Evolutionary conservation across 2,329 filamentous ascomycete genomes (phyloP).

Genomic region (Ophiostoma sp.): DNA sequence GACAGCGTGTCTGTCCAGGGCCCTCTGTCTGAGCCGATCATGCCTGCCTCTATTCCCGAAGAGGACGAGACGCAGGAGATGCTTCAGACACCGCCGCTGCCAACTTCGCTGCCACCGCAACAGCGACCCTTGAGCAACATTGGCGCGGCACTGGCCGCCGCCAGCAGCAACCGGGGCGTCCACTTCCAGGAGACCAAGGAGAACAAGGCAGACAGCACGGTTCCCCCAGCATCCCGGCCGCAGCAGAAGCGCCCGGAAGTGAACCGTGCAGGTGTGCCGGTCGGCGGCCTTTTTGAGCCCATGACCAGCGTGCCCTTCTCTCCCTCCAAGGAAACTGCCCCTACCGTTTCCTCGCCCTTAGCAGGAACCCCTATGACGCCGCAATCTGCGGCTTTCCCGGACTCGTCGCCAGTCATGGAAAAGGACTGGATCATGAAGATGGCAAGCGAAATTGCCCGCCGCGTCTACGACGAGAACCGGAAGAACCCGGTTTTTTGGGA

Average conservation of each 20-base stretch:
- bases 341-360: conserved; percentile 17
- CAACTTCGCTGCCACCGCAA: neutral
- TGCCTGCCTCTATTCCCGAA: conserved; percentile 58
- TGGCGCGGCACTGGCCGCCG: conserved; percentile 18
- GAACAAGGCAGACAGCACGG: neutral
- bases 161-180: conserved; percentile 4
- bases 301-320: neutral
- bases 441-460: conserved; percentile 84
- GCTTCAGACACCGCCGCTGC: neutral
- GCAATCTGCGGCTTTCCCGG: conserved; percentile 35
- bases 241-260: conserved; percentile 23
- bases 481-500: conserved; percentile 54
- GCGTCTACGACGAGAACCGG: conserved; percentile 83
- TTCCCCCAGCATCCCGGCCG: conserved; percentile 20
- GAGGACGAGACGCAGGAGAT: conserved; percentile 47
- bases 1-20: conserved; percentile 53
- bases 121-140: conserved; percentile 19
- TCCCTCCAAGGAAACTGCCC: neutral
- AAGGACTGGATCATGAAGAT: conserved; percentile 91
- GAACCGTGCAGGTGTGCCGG: conserved; percentile 15
- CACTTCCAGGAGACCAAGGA: conserved; percentile 17
- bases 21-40: conserved; percentile 62
- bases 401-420: conserved; percentile 65
- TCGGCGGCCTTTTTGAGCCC: conserved; percentile 25
- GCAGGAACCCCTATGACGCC: conserved; percentile 9